These are phyloP conservation scores for Flagelloscypha sp. DNA, from an alignment of 768 basidiomycete genomes.

Conservation along the genomic window DNA sequence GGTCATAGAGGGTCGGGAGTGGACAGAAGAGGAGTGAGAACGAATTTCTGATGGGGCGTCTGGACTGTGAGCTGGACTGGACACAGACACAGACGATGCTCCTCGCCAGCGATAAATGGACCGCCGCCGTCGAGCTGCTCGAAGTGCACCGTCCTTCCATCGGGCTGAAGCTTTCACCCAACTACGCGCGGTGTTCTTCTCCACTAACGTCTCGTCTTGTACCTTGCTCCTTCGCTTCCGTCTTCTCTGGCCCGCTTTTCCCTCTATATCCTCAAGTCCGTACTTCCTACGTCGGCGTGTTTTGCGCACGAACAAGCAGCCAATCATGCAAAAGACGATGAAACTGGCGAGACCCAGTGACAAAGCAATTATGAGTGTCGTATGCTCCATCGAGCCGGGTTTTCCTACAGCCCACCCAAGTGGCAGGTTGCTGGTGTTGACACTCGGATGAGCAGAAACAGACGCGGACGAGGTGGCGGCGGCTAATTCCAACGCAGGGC, in stretches of 20 bases:
- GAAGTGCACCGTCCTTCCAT: constrained; percentile 59
- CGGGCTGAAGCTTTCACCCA: constrained; percentile 61
- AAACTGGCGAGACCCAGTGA: constrained; percentile 55
- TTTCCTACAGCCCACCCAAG: constrained; percentile 52
- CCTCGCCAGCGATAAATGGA: too few species aligned
- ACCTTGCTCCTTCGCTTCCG: constrained; percentile 19
- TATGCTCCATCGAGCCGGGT: constrained; percentile 19
- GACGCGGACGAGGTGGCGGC: too few species aligned
- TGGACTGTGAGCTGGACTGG: background rate
- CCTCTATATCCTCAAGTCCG: constrained; percentile 43
- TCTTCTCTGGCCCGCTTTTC: constrained; percentile 28
- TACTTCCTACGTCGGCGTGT: constrained; percentile 24
- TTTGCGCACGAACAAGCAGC: constrained; percentile 54
- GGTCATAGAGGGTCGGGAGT: too few species aligned
- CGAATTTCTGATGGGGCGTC: too few species aligned
- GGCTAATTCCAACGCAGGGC: too few species aligned
- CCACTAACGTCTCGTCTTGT: constrained; percentile 24
- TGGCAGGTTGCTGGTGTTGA: constrained; percentile 37
- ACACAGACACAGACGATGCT: constrained; percentile 1
- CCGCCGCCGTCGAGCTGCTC: constrained; percentile 52
- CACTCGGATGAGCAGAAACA: too few species aligned
- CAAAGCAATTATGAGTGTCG: constrained; percentile 39
- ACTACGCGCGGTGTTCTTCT: constrained; percentile 40
- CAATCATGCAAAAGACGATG: constrained; percentile 54
- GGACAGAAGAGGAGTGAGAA: too few species aligned